A percentile compares a stretch with the other conserved stretches of the same genome.
Conservation (phyloP, 2,329 filamentous ascomycete species). For the Sclerotinia sclerotiorum region DNA sequence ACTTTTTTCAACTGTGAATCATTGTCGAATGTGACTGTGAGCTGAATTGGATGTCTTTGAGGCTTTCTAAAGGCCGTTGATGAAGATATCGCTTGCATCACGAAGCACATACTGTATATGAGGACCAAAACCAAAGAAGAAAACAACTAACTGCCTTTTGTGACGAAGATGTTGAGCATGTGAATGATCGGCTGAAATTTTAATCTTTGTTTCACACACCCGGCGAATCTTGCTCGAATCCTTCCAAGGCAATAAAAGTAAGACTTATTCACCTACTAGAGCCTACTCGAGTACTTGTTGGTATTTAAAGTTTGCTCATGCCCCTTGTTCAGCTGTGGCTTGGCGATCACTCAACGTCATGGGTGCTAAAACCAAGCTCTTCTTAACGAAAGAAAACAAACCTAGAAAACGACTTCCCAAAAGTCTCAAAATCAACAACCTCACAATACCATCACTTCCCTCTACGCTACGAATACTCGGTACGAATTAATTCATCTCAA, state of each 20-base stretch:
- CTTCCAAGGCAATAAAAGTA: slow-evolving; percentile 12
- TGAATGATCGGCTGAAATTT: background rate
- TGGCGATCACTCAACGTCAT: slow-evolving; percentile 23
- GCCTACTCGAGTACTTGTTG: no score
- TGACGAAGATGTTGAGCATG: background rate
- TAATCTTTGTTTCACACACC: background rate
- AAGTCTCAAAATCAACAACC: slow-evolving; percentile 8
- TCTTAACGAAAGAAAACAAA: slow-evolving; percentile 20
- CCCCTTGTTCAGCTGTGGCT: slow-evolving; percentile 19
- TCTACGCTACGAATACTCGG: background rate
- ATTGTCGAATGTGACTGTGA: background rate
- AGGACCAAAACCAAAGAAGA: background rate
- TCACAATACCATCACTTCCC: background rate
- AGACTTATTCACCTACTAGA: background rate
- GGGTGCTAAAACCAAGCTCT: slow-evolving; percentile 21
- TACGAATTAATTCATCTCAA: slow-evolving; percentile 18
- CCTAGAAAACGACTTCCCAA: slow-evolving; percentile 4
- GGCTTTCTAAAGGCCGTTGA: background rate
- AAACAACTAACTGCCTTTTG: no score
- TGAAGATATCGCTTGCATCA: background rate
- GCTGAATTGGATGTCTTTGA: background rate
- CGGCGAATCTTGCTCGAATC: background rate
- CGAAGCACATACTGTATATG: background rate
- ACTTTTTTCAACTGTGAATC: background rate
- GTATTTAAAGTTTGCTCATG: slow-evolving; percentile 6